Percentiles rank a stretch among this genome's conserved stretches.
phyloP scores from a whole-genome alignment of 495 filamentous ascomycete genomes.

The Parathielavia appendiculata region DNA sequence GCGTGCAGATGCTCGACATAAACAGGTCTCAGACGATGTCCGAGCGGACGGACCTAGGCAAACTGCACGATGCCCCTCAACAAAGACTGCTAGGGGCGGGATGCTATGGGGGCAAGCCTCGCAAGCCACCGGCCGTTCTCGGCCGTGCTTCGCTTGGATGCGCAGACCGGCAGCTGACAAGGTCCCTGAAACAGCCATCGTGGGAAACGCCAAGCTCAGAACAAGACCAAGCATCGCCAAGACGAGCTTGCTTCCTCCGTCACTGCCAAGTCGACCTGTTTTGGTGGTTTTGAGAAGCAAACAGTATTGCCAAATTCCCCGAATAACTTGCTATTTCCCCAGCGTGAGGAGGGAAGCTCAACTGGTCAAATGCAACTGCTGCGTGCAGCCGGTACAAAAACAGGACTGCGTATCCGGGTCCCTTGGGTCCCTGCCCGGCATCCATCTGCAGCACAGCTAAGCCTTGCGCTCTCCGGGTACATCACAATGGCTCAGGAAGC shows the following conservation, averaged over 20 bases:
- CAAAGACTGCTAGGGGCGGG: background rate
- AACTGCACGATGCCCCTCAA: background rate
- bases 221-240: background rate
- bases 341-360: background rate
- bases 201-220: constrained; percentile 8
- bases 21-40: constrained; percentile 15
- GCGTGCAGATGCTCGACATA: constrained; percentile 11
- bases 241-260: background rate
- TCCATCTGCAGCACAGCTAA: background rate
- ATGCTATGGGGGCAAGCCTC: background rate
- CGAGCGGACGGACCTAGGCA: background rate
- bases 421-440: background rate
- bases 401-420: background rate
- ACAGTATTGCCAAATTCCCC: background rate
- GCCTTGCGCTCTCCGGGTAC: background rate
- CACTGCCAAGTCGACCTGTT: background rate
- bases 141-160: constrained; percentile 25
- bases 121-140: constrained; percentile 11
- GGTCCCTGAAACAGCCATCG: constrained; percentile 23
- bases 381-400: background rate
- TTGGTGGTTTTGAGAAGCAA: too few species aligned
- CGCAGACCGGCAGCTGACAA: constrained; percentile 9
- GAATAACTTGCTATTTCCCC: too few species aligned
- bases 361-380: background rate
- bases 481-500: background rate